Evolutionary conservation across 768 basidiomycete species (phyloP), one percentile per base, ranked within the genome.

Genomic region (Hebeloma cylindrosporum): DNA sequence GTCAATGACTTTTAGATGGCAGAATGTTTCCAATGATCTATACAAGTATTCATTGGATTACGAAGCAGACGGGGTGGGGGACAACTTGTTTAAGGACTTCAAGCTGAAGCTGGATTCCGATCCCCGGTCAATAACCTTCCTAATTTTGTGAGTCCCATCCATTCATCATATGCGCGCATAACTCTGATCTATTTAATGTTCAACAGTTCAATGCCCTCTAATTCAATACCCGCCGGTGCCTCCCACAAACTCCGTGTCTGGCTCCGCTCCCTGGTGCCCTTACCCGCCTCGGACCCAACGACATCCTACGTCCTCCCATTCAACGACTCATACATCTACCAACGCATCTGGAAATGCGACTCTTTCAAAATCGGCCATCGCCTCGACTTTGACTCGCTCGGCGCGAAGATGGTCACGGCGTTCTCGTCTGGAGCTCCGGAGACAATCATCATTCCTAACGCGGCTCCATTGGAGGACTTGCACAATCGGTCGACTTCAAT

Each of bases 261-360:
- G 83, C 62, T 82, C 36, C 77, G 77, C 21, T 74, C 73, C 14
- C 69, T 75, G 11, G 60, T 68, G 28, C 68, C 65, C 17, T 41
- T 63, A 31, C 58, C 62, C 16, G 33, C 54, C 23, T 58, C 36
- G 23, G 62, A 67, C 29, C 66, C 59, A 43, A 54, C 54, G 11
- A 59, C 57, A 5, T 52, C 61, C 17, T 66, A 69, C 27, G 52
- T 58, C 10, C 60, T 74, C 35, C 67, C 72, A 10, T 69, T 70
- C 54, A 63, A 64, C 43, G 74, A 77, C 42, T 74, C 79, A 2
- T 78, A 73, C 55, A 61, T 80, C 45, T 85, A 78, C 60, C 82
- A 83, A 52, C 78, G 83, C 14, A 66, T 86, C 57, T 85, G 78
- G 75, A 82, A 82, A 61, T 69, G 68, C 16, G 83, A 85, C 54